Evolutionary conservation across 2,329 filamentous ascomycete species (phyloP).

Genomic region (Daldinia sp.): DNA sequence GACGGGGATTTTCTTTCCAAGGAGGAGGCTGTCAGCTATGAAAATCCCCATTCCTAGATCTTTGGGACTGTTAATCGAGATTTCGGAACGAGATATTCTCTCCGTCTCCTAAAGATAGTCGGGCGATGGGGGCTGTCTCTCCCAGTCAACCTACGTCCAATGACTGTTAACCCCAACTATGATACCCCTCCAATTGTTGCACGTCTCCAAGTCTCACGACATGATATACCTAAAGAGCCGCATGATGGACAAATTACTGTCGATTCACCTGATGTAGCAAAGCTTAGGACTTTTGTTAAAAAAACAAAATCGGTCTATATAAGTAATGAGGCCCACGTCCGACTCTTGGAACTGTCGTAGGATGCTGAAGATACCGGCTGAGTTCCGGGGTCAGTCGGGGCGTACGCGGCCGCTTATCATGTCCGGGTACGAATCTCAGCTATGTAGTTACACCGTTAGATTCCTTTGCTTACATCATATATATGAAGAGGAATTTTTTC

Average conservation of each 20-base stretch:
- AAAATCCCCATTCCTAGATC: neutral
- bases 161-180: conserved; percentile 19
- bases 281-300: neutral
- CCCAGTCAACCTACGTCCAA: conserved; percentile 16
- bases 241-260: conserved; percentile 13
- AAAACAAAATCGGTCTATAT: neutral
- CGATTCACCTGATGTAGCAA: neutral
- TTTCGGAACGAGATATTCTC: neutral
- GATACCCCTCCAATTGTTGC: conserved; percentile 21
- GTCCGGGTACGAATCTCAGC: conserved; percentile 22
- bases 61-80: neutral
- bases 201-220: conserved; percentile 27
- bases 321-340: conserved; percentile 15
- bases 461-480: conserved; percentile 28
- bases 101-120: conserved; percentile 1
- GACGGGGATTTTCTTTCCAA: neutral
- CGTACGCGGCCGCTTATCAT: conserved; percentile 16
- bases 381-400: conserved; percentile 8
- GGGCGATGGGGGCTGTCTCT: conserved; percentile 27
- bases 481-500: neutral
- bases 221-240: conserved; percentile 30
- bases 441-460: conserved; percentile 23
- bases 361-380: conserved; percentile 12
- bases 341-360: neutral
- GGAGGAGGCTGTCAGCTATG: conserved; percentile 2